These are phyloP conservation scores for Phyllostachys edulis DNA, from an alignment of 176 grass and related monocot species.

Conservation along the genomic window DNA sequence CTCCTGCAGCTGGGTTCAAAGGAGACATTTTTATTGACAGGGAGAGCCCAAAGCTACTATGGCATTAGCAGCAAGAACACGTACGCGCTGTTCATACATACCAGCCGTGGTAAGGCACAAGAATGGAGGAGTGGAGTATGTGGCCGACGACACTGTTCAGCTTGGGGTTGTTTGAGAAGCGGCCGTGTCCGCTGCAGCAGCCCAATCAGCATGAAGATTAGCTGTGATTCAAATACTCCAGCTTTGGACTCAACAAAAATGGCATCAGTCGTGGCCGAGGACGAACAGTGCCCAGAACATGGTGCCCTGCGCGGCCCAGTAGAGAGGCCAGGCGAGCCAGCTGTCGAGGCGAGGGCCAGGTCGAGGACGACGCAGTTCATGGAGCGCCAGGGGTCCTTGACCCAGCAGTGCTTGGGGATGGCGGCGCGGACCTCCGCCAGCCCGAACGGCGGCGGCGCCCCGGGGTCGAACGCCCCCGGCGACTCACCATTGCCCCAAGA, in stretches of 20 bases:
- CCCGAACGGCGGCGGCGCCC: slow-evolving; percentile 78
- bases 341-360: slow-evolving; percentile 48
- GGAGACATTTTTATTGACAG: too few relatives aligned
- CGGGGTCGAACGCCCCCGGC: too few relatives aligned
- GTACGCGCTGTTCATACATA: too few relatives aligned
- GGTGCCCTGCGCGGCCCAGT: slow-evolving; percentile 84
- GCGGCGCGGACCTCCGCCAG: too few relatives aligned
- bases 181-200: slow-evolving; percentile 54
- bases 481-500: too few relatives aligned
- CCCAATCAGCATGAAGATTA: not conserved
- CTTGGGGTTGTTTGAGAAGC: slow-evolving; percentile 55
- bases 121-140: slow-evolving; percentile 75
- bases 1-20: slow-evolving; percentile 45
- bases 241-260: not conserved
- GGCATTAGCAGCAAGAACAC: too few relatives aligned
- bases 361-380: slow-evolving; percentile 79
- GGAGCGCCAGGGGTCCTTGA: slow-evolving; percentile 80
- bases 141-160: slow-evolving; percentile 73
- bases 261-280: too few relatives aligned
- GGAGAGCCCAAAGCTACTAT: too few relatives aligned
- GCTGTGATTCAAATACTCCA: not conserved
- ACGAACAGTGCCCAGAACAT: slow-evolving; percentile 99
- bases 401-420: too few relatives aligned
- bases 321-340: slow-evolving; percentile 66
- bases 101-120: slow-evolving; percentile 70